Conservation (phyloP, 257 asterid genomes). For the Fraxinus americana region DNA sequence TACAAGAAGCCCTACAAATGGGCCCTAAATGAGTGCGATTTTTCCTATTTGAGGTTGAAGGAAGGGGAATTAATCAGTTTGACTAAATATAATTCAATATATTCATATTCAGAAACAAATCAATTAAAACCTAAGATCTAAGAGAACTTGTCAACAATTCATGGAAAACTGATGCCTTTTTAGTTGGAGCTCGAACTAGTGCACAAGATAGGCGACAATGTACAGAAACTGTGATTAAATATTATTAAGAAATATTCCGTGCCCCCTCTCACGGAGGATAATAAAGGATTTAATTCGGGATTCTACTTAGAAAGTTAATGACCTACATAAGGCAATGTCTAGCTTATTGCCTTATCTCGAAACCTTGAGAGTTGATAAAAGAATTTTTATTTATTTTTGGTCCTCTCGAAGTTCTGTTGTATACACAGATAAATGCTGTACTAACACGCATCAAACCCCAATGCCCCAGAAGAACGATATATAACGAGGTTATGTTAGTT, state of each 20-base stretch:
- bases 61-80: too few species aligned
- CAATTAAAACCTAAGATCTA: not conserved
- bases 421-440: not conserved
- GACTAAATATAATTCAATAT: too few species aligned
- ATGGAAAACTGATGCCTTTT: conserved; percentile 5
- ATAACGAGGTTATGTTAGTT: not conserved
- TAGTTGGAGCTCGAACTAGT: not conserved
- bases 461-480: not conserved
- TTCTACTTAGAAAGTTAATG: not conserved
- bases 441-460: not conserved
- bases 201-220: too few species aligned
- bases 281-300: not conserved
- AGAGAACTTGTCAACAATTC: not conserved
- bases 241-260: too few species aligned
- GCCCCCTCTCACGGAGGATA: too few species aligned
- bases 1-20: too few species aligned
- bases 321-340: not conserved
- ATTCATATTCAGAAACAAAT: not conserved
- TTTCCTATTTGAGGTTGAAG: too few species aligned
- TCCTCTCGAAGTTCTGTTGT: not conserved
- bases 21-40: not conserved
- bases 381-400: not conserved
- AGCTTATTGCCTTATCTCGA: not conserved
- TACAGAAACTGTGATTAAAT: too few species aligned
- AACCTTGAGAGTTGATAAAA: conserved; percentile 1